A percentile compares a stretch with the other conserved stretches of the same genome.
These are phyloP conservation scores for Fremontodendron californicum DNA, from an alignment of 345 rosid species.

Conservation along the genomic window DNA sequence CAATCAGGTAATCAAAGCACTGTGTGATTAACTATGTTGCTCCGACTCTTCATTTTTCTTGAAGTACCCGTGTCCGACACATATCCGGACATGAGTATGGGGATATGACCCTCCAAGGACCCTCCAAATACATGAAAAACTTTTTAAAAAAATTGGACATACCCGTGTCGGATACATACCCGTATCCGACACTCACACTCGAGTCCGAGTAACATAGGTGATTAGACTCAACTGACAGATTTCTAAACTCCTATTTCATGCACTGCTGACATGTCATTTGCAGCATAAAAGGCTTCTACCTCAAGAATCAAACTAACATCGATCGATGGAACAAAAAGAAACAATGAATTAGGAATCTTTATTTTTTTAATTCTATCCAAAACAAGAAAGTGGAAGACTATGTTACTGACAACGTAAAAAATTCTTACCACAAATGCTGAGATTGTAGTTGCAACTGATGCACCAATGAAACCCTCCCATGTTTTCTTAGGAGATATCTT, in stretches of 20 bases:
- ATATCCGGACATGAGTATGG: too few relatives aligned
- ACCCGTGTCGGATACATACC: too few relatives aligned
- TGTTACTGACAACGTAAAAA: not conserved
- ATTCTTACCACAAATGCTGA: constrained; percentile 76
- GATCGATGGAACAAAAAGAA: not conserved
- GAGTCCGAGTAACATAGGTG: too few relatives aligned
- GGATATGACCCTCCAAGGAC: too few relatives aligned
- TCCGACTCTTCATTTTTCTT: too few relatives aligned
- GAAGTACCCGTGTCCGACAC: too few relatives aligned
- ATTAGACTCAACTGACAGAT: not conserved
- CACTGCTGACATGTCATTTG: not conserved
- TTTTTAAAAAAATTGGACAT: too few relatives aligned
- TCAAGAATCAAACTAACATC: not conserved
- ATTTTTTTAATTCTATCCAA: not conserved
- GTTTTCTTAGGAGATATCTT: constrained; percentile 95
- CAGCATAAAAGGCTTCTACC: not conserved
- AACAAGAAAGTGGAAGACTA: not conserved
- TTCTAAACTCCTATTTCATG: not conserved
- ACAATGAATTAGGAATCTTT: not conserved
- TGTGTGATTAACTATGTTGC: too few relatives aligned
- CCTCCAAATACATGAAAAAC: too few relatives aligned
- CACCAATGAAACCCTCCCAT: constrained; percentile 99
- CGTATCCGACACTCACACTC: too few relatives aligned
- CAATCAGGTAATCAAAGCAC: not conserved
- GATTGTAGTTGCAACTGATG: constrained; percentile 73